A percentile compares a stretch with the other conserved stretches of the same genome.
These are phyloP conservation scores for Aspergillus sp. DNA, from an alignment of 2,329 filamentous ascomycete genomes.

Conservation along the genomic window DNA sequence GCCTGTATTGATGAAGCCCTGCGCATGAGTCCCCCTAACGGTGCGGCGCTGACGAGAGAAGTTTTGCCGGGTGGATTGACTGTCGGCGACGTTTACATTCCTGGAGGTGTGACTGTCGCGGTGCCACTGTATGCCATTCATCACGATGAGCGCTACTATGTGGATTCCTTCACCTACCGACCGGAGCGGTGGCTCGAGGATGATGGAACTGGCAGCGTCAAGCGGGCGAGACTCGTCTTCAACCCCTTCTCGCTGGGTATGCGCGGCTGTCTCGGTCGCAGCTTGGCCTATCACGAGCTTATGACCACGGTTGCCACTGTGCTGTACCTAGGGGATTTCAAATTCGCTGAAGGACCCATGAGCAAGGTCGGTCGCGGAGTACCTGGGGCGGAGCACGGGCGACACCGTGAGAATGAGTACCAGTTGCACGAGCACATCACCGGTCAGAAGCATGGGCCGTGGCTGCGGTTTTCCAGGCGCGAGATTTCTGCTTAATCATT, in stretches of 20 bases:
- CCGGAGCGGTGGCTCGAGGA: slow-evolving; percentile 8
- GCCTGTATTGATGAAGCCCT: neutral
- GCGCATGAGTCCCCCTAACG: neutral
- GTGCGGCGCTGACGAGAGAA: neutral
- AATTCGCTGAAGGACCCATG: neutral
- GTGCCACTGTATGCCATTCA: neutral
- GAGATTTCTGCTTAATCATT: neutral
- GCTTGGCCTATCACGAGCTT: neutral
- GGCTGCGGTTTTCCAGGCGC: neutral
- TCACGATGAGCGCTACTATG: neutral
- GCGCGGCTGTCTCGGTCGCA: neutral
- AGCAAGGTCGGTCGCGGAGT: neutral
- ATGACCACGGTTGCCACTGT: neutral
- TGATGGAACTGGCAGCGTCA: neutral
- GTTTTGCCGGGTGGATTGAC: neutral
- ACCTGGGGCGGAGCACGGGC: neutral
- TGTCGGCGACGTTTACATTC: neutral
- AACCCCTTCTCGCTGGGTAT: neutral
- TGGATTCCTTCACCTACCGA: neutral
- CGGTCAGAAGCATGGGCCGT: neutral
- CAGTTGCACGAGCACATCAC: neutral
- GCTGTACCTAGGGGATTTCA: neutral
- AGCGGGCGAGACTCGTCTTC: neutral
- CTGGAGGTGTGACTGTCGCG: neutral
- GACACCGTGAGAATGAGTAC: neutral